phyloP scores from a whole-genome alignment of 108 stramenopile genomes.

The Skeletonema potamos region DNA sequence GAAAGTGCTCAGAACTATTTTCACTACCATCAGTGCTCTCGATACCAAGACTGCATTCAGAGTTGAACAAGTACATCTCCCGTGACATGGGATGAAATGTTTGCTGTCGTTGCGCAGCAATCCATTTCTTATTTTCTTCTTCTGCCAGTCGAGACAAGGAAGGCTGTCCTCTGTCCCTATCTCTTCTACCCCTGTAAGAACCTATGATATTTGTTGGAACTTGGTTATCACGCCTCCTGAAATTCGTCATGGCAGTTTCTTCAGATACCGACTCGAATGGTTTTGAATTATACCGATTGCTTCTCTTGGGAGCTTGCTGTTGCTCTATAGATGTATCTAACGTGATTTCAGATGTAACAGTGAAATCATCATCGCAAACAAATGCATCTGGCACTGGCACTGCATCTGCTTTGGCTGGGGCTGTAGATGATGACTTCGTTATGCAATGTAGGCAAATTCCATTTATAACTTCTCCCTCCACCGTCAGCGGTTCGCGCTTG shows the following conservation, averaged over 20 bases:
- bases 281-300: not conserved
- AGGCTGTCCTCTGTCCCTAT: not conserved
- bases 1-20: not conserved
- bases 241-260: not conserved
- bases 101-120: not conserved
- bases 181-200: not conserved
- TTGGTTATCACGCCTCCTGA: not conserved
- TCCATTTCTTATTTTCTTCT: not conserved
- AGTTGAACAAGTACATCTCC: not conserved
- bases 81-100: not conserved
- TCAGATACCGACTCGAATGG: slow-evolving; percentile 4
- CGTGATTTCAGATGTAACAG: slow-evolving; percentile 26
- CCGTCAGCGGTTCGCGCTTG: slow-evolving; percentile 10
- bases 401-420: not conserved
- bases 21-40: not conserved
- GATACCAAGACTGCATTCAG: not conserved
- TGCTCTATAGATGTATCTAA: slow-evolving; percentile 5
- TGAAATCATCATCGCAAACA: slow-evolving; percentile 18
- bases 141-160: not conserved
- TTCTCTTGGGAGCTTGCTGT: not conserved
- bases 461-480: slow-evolving; percentile 7
- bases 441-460: slow-evolving; percentile 2
- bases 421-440: not conserved
- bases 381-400: not conserved
- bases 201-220: not conserved